Percentiles rank a stretch among this genome's conserved stretches.
Conservation (phyloP, 352 stramenopile species). For the Pythium aristosporum region DNA sequence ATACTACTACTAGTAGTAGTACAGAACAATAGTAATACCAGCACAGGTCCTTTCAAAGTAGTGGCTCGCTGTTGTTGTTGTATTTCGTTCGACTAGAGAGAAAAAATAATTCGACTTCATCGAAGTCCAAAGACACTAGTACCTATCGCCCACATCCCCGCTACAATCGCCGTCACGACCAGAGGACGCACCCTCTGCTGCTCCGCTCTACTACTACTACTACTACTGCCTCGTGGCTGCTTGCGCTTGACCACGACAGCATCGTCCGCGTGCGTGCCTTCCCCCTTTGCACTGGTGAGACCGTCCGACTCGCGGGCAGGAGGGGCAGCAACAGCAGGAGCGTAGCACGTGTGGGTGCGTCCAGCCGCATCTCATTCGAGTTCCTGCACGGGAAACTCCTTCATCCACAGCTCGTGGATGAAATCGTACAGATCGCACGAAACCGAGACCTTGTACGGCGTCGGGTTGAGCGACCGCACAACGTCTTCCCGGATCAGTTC, state of each 20-base stretch:
- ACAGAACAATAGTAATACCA: too few relatives aligned
- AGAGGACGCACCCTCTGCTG: conserved; percentile 11
- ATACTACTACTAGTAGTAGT: background rate
- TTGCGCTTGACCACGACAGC: too few relatives aligned
- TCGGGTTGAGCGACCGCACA: conserved; percentile 95
- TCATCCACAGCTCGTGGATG: conserved; percentile 96
- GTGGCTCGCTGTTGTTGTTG: too few relatives aligned
- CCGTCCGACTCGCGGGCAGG: too few relatives aligned
- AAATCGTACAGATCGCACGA: conserved; percentile 89
- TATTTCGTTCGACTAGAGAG: conserved; percentile 15
- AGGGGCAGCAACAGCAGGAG: background rate
- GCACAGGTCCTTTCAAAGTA: too few relatives aligned
- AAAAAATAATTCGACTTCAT: conserved; percentile 18
- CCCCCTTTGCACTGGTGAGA: too few relatives aligned
- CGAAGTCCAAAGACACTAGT: conserved; percentile 26
- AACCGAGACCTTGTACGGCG: conserved; percentile 94
- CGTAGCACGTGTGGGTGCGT: background rate
- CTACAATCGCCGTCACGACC: conserved; percentile 10
- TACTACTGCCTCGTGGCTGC: background rate
- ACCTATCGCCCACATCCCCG: conserved; percentile 27
- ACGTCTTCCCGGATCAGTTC: conserved; percentile 93
- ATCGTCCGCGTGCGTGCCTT: too few relatives aligned
- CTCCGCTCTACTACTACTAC: background rate
- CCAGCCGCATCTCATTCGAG: conserved; percentile 49
- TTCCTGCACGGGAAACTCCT: conserved; percentile 85